Evolutionary conservation across 2,329 filamentous ascomycete genomes (phyloP), one percentile per base, ranked within the genome.

Genomic region (Penicillium concentricum): DNA sequence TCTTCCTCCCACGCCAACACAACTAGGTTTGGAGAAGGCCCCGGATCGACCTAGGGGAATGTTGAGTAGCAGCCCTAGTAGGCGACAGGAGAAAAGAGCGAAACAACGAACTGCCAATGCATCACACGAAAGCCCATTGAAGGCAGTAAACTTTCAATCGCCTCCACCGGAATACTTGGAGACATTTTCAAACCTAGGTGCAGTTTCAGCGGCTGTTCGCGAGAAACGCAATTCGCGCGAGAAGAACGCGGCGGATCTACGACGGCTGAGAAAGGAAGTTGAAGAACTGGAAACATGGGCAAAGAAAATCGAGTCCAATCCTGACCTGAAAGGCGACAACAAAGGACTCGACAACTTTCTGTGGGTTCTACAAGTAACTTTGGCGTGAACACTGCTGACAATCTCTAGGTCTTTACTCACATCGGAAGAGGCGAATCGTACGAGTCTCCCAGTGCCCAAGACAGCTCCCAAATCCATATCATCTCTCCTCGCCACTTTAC

Each of bases 191-290:
- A 24, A 37, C 26, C 38, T 50, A 22, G 62, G 58, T 18, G 56
- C 57, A 28, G 34, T 65, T 6, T 57, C 72, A 8, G 60, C 66
- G 18, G 67, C 66, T 44, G 52, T 70, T n/a, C 51, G 58, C 26
- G 66, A 78, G 22, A 87, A 85, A 68, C 81, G 79, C 60, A 78
- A 77, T 42, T 66, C 81, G 32, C 80, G 81, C 42, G 81, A 84
- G 54, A 75, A 77, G 6, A 74, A 90, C 1, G 71, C 79, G 4
- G 78, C 78, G 5, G 82, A 90, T 64, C 72, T 89, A 3, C 75
- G 78, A 37, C 74, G 76, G 42, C 71, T 91, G 0, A 80, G 84
- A 66, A 77, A 76, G 22, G 87, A 91, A 60, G 67, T 90, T n/a
- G 70, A 77, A 9, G 66, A 84, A 5, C 79, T 84, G 8, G 79